Conservation (phyloP, 2,329 filamentous ascomycete genomes). For the Alternaria triticina region DNA sequence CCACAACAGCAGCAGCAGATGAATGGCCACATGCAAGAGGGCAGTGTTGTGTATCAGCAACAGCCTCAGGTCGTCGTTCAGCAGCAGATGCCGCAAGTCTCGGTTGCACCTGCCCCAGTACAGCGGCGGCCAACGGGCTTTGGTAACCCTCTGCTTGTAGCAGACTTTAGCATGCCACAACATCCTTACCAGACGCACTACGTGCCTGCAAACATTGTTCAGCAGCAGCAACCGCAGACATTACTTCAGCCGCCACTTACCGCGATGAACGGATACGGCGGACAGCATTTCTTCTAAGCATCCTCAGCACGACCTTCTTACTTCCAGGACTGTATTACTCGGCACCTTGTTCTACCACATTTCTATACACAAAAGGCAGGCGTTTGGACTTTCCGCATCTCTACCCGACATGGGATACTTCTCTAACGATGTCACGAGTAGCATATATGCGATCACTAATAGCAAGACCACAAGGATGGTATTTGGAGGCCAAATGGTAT, state of each 20-base stretch:
- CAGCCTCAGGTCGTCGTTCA: conserved; percentile 22
- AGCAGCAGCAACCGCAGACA: conserved; percentile 31
- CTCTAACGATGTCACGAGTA: conserved; percentile 15
- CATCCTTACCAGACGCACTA: conserved; percentile 85
- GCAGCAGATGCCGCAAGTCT: conserved; percentile 27
- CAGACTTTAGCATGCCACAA: conserved; percentile 78
- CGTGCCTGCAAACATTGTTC: conserved; percentile 69
- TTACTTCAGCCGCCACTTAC: conserved; percentile 28
- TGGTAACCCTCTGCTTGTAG: conserved; percentile 73
- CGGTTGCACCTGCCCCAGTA: conserved; percentile 22
- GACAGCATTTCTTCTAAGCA: conserved; percentile 27
- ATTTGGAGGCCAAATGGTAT: neutral
- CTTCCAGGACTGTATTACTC: conserved; percentile 1
- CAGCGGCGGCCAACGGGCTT: conserved; percentile 56
- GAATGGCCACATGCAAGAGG: conserved; percentile 22
- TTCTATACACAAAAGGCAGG: conserved; percentile 1
- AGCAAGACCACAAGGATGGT: neutral
- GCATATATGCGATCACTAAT: conserved; percentile 4
- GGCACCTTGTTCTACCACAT: neutral
- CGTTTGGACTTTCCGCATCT: neutral
- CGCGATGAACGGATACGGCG: conserved; percentile 27
- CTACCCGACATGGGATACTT: neutral
- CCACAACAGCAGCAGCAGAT: conserved; percentile 28
- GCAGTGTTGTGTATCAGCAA: conserved; percentile 17
- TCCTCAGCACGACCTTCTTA: neutral